Evolutionary conservation across 306 rosid species (phyloP).

Genomic region (Trichosanthes truncata): DNA sequence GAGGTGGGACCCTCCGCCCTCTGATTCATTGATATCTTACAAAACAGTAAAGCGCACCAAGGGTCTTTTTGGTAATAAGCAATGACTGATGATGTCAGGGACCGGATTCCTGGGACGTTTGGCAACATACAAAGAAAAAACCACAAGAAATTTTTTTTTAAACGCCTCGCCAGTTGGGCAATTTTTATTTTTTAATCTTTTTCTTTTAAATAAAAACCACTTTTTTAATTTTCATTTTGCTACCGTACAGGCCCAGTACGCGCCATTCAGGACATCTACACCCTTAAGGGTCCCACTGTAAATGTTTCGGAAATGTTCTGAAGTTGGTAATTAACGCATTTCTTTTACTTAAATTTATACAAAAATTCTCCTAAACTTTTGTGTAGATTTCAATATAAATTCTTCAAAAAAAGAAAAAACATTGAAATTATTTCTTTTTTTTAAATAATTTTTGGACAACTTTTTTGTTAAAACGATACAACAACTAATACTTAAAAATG

Average conservation of each 20-base stretch:
- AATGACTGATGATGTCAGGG: background rate
- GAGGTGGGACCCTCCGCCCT: conserved; percentile 3
- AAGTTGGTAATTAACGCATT: background rate
- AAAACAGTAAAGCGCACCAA: conserved; percentile 35
- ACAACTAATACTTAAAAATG: too few relatives aligned
- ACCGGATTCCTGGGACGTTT: conserved; percentile 29
- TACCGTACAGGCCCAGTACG: conserved; percentile 4
- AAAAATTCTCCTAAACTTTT: too few relatives aligned
- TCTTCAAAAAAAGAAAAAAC: too few relatives aligned
- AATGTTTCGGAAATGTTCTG: background rate
- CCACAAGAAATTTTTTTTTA: background rate
- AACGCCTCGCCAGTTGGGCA: background rate
- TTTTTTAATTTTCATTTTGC: background rate
- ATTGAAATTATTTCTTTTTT: too few relatives aligned
- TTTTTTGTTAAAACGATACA: too few relatives aligned
- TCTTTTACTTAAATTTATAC: background rate
- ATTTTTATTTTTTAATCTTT: background rate
- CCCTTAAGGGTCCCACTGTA: background rate
- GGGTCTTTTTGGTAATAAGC: conserved; percentile 24
- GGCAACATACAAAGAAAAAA: conserved; percentile 2
- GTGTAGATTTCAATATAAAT: too few relatives aligned
- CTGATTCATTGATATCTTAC: conserved; percentile 19
- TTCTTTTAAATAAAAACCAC: too few relatives aligned
- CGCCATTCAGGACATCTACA: background rate
- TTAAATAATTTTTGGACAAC: too few relatives aligned